Conservation (phyloP, 495 filamentous ascomycete genomes). For the Neurospora africana region DNA sequence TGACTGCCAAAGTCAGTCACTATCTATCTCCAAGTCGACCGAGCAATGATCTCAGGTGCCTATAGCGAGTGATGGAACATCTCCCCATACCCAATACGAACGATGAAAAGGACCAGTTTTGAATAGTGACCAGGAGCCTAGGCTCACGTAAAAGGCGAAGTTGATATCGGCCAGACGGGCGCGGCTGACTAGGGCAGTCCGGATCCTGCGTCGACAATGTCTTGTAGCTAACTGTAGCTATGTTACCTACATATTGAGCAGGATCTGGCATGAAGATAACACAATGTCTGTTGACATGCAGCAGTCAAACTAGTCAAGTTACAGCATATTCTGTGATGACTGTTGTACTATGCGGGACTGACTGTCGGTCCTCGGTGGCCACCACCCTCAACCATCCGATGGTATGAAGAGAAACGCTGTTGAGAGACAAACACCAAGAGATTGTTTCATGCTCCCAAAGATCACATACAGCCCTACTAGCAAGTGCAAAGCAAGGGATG, state of each 20-base stretch:
- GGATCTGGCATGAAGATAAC: not conserved
- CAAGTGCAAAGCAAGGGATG: not conserved
- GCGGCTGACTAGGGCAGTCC: not conserved
- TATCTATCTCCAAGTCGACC: not conserved
- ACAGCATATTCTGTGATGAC: not conserved
- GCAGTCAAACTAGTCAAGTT: not conserved
- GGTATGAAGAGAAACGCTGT: not conserved
- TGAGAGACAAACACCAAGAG: not conserved
- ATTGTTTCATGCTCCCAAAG: not conserved
- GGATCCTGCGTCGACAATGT: not conserved
- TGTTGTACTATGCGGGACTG: not conserved
- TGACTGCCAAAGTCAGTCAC: not conserved
- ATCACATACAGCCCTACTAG: too few relatives aligned
- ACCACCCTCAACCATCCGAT: not conserved
- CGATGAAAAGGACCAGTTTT: not conserved
- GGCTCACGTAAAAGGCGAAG: not conserved
- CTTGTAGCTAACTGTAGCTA: not conserved
- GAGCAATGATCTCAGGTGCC: not conserved
- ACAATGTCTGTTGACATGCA: not conserved
- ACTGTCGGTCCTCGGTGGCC: not conserved
- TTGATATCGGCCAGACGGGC: not conserved
- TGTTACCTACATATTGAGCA: not conserved
- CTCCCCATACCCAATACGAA: not conserved
- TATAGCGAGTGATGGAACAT: not conserved
- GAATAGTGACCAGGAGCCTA: not conserved